A percentile compares a stretch with the other conserved stretches of the same genome.
phyloP scores from a whole-genome alignment of 1,284 basidiomycete species.

The Mycena citricolor region DNA sequence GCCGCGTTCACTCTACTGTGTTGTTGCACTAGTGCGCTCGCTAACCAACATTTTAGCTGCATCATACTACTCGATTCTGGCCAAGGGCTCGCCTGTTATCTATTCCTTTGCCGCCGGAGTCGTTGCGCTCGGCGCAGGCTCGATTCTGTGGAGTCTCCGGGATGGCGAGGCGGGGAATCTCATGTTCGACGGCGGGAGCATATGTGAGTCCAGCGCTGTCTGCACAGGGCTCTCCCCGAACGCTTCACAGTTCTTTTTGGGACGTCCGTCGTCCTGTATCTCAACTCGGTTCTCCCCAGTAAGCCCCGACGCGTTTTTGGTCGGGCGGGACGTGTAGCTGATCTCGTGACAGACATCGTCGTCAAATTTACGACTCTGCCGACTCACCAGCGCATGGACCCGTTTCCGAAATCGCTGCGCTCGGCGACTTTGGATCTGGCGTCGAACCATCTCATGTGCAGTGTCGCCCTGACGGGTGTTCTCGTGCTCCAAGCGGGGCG shows the following conservation, averaged over 20 bases:
- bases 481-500: constrained; percentile 76
- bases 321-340: background rate
- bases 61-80: constrained; percentile 72
- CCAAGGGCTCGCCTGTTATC: constrained; percentile 57
- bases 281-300: constrained; percentile 75
- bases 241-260: constrained; percentile 63
- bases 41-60: no score
- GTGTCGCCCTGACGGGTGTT: constrained; percentile 72
- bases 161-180: constrained; percentile 77
- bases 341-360: constrained; percentile 44
- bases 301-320: constrained; percentile 32
- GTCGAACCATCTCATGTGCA: constrained; percentile 77
- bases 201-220: constrained; percentile 52
- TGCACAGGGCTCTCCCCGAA: constrained; percentile 4
- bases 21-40: no score
- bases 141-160: constrained; percentile 72
- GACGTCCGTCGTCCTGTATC: constrained; percentile 65
- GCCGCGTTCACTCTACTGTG: no score
- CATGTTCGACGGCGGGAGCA: constrained; percentile 85
- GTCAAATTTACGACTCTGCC: constrained; percentile 58
- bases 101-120: constrained; percentile 56
- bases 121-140: constrained; percentile 56
- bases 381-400: constrained; percentile 42
- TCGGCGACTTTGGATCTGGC: constrained; percentile 70
- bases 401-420: constrained; percentile 55